These are phyloP conservation scores for Sugiyamaella japonica DNA, from an alignment of 1,139 yeast species.

Conservation along the genomic window DNA sequence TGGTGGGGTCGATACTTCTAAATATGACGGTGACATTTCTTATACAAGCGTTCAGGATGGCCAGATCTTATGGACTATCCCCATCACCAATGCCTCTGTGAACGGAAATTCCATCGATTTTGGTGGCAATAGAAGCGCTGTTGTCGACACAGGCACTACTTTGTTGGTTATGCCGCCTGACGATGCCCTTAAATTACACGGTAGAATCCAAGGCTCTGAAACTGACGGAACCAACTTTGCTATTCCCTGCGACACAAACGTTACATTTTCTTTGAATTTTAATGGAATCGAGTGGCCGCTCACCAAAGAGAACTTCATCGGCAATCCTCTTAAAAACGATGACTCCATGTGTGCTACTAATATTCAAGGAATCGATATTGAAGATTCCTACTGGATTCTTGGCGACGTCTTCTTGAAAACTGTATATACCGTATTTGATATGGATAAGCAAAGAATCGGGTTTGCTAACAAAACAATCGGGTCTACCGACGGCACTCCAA, in stretches of 20 bases:
- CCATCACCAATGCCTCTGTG: conserved; percentile 44
- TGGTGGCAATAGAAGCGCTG: conserved; percentile 46
- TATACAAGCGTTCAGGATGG: conserved; percentile 46
- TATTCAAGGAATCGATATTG: conserved; percentile 52
- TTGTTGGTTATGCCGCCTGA: conserved; percentile 56
- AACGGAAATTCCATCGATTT: conserved; percentile 42
- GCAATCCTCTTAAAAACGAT: conserved; percentile 45
- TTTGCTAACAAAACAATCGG: conserved; percentile 44
- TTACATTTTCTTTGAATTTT: conserved; percentile 44
- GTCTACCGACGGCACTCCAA: conserved; percentile 30
- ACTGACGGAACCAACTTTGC: conserved; percentile 63
- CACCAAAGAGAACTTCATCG: conserved; percentile 50
- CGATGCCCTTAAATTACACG: conserved; percentile 57
- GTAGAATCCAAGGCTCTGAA: conserved; percentile 50
- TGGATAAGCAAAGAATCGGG: conserved; percentile 52
- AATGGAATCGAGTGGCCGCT: conserved; percentile 50
- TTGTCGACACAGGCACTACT: conserved; percentile 69
- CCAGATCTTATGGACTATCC: conserved; percentile 56
- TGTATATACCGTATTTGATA: conserved; percentile 61
- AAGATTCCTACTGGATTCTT: conserved; percentile 46
- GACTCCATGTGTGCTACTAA: conserved; percentile 65
- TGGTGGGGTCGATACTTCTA: conserved; percentile 46
- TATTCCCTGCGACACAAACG: conserved; percentile 54
- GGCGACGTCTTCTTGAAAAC: conserved; percentile 62
- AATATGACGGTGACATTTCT: conserved; percentile 48